These are phyloP conservation scores for Skeletonema menzelii DNA, from an alignment of 108 stramenopile genomes.

Conservation along the genomic window DNA sequence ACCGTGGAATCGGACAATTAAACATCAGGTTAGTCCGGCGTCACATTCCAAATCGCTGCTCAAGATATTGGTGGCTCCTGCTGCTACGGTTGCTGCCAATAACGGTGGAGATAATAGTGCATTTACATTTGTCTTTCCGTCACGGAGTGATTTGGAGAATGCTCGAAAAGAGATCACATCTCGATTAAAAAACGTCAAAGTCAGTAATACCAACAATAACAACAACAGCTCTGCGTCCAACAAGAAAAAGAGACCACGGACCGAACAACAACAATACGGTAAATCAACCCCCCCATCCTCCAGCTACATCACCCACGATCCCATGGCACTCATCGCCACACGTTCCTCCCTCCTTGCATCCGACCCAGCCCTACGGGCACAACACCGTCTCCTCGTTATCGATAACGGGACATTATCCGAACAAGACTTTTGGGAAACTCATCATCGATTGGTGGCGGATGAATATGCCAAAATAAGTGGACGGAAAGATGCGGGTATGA, in stretches of 20 bases:
- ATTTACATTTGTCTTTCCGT: conserved; percentile 66
- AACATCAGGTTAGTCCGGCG: conserved; percentile 89
- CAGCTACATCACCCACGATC: conserved; percentile 64
- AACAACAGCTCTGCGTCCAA: background rate
- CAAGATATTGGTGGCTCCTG: conserved; percentile 45
- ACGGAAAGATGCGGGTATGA: conserved; percentile 49
- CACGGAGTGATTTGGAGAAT: conserved; percentile 60
- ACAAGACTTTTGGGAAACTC: conserved; percentile 88
- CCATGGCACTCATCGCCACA: conserved; percentile 71
- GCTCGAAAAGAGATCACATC: conserved; percentile 70
- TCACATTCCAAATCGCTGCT: conserved; percentile 76
- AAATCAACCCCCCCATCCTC: conserved; percentile 41
- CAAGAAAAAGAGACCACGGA: conserved; percentile 6
- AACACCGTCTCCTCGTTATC: conserved; percentile 76
- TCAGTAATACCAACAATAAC: conserved; percentile 19
- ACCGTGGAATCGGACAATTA: conserved; percentile 65
- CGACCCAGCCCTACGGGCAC: conserved; percentile 77
- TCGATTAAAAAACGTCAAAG: conserved; percentile 35
- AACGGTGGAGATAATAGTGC: conserved; percentile 14
- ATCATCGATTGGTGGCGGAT: conserved; percentile 64
- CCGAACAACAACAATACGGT: conserved; percentile 10
- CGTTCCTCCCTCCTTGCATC: conserved; percentile 81
- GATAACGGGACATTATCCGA: conserved; percentile 71
- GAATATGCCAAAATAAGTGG: conserved; percentile 85
- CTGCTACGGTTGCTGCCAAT: background rate